Base-by-base conservation (phyloP, 768 basidiomycete species). In the Royoungia palumana region DNA sequence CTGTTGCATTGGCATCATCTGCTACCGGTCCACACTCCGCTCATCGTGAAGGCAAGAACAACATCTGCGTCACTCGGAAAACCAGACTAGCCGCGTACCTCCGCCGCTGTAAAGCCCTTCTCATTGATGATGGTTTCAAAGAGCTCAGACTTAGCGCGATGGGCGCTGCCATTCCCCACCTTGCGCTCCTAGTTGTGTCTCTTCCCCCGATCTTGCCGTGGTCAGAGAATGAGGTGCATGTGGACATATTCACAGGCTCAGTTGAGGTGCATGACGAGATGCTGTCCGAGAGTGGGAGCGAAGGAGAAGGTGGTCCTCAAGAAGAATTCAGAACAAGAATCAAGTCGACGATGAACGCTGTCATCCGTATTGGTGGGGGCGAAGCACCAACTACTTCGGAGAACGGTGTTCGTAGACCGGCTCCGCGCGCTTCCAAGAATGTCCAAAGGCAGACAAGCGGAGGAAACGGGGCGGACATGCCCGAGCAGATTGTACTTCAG, bases 91-190 rank as follows among this genome's bases (percentile, higher is more conserved):
- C 81, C 30, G 75, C 78, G 44, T 93, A 93, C 63, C 76, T 93
- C 66, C 73, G 84, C 46, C 78, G 87, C 40, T 92, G 90, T 65
- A 89, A 88, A 59, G 76, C 82, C 50, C 67, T 85, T 24, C 67
- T 92, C 38, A 60, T 89, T 38, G 78, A 82, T 37, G 82, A 91
- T 54, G 89, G 87, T 83, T 89, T 88, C 60, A 85, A 85, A 54
- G 82, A 79, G 5, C 66, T 94, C 27, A 80, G 83, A 64, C 67
- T 94, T 37, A 81, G 78, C 50, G 92, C 89, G 6, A 86, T 94
- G 82, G 92, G 90, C 21, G 92, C 92, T 5, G 90, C 93, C 2
- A 93, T 94, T 49, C 90, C 92, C 3, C 84, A 83, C 58, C 79
- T 91, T 20, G 68, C 87, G 24, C 81, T 81, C 40, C 74, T 95